Evolutionary conservation across 2,329 filamentous ascomycete genomes (phyloP).

Genomic region (Podosphaera xanthii): DNA sequence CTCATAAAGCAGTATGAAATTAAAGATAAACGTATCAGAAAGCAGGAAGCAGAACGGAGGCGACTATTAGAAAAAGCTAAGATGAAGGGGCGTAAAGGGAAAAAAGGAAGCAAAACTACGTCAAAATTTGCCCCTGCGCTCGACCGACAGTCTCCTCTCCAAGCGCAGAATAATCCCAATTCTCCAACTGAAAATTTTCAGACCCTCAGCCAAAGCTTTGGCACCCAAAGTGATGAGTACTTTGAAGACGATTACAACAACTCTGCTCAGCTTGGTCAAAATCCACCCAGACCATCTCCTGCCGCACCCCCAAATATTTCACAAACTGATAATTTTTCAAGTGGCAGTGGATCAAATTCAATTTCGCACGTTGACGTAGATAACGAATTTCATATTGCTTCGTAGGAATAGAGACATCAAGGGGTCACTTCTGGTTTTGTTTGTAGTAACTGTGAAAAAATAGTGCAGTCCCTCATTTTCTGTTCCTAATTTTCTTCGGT

Average conservation of each 20-base stretch:
- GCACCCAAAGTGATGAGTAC: conserved; percentile 25
- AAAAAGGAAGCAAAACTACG: conserved; percentile 46
- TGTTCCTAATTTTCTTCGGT: too few relatives aligned
- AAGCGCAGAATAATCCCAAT: conserved; percentile 17
- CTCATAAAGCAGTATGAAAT: conserved; percentile 84
- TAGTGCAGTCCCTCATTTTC: too few relatives aligned
- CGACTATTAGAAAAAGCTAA: conserved; percentile 79
- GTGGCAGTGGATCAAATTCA: too few relatives aligned
- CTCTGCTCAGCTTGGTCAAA: conserved; percentile 19
- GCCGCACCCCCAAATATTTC: conserved; percentile 4
- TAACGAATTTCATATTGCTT: too few relatives aligned
- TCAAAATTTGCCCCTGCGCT: conserved; percentile 9
- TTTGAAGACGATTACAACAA: conserved; percentile 24
- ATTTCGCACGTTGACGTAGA: too few relatives aligned
- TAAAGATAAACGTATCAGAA: conserved; percentile 69
- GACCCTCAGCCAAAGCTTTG: conserved; percentile 17
- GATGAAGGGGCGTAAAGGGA: conserved; percentile 74
- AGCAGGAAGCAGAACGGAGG: conserved; percentile 66
- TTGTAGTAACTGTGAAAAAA: too few relatives aligned
- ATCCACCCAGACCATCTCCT: conserved; percentile 10
- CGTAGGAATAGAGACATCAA: too few relatives aligned
- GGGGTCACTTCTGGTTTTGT: too few relatives aligned
- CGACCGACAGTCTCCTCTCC: conserved; percentile 9
- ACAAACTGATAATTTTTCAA: conserved; percentile 2
- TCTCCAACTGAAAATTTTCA: conserved; percentile 12